These are phyloP conservation scores for Polytolypa hystricis DNA, from an alignment of 2,329 filamentous ascomycete genomes.

Conservation along the genomic window DNA sequence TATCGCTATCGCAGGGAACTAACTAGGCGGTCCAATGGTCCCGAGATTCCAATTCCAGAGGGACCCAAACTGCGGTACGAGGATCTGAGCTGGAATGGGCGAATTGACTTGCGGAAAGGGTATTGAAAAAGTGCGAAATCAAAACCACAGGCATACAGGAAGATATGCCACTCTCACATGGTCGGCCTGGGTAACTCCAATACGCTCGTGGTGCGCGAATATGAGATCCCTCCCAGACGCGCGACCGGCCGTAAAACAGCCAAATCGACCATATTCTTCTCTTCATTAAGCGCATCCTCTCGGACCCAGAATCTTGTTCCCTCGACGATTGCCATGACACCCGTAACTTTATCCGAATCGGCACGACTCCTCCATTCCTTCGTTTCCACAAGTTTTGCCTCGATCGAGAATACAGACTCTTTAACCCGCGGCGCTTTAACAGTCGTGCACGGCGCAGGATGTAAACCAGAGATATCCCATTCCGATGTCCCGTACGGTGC, in stretches of 20 bases:
- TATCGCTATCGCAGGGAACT: too few relatives aligned
- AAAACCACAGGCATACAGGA: too few relatives aligned
- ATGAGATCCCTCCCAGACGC: constrained; percentile 77
- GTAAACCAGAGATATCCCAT: constrained; percentile 69
- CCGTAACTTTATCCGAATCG: constrained; percentile 61
- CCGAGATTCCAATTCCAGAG: too few relatives aligned
- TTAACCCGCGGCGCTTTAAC: constrained; percentile 63
- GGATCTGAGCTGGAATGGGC: too few relatives aligned
- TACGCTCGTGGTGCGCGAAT: constrained; percentile 57
- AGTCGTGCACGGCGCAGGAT: constrained; percentile 52
- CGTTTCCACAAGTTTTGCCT: constrained; percentile 63
- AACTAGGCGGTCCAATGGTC: too few relatives aligned
- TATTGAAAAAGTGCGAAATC: too few relatives aligned
- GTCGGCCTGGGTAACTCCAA: constrained; percentile 58
- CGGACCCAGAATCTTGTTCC: constrained; percentile 80
- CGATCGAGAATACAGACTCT: constrained; percentile 74
- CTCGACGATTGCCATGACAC: constrained; percentile 66
- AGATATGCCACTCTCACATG: too few relatives aligned
- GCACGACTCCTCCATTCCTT: constrained; percentile 66
- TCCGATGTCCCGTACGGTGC: constrained; percentile 66
- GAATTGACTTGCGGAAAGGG: too few relatives aligned
- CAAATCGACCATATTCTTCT: constrained; percentile 62
- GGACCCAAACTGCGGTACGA: too few relatives aligned
- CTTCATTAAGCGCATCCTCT: constrained; percentile 76
- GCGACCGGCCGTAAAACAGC: constrained; percentile 64